Evolutionary conservation across 148 eudicot genomes (phyloP), one percentile per base, ranked within the genome.

Genomic region (Polygonum aviculare): DNA sequence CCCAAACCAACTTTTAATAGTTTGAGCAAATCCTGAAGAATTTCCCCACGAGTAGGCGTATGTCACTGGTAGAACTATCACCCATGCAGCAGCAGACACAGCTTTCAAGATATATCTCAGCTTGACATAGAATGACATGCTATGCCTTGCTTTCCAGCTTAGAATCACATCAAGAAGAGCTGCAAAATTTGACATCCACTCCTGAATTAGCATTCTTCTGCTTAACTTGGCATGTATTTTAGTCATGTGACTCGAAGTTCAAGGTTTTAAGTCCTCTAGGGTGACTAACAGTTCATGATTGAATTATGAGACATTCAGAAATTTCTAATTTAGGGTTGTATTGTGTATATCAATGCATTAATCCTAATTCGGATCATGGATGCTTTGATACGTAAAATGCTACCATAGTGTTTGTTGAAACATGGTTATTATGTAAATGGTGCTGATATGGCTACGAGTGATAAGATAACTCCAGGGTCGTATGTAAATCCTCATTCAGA

Each of bases 31-130:
- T 72, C 97, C 95, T 82, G 94, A 79, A 77, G 99, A 88, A 85
- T 88, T 84, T 45, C 88, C 88, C 92, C 90, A 88, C 50, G 95
- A 84, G 79, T 93, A 96, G 71, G 99, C 99, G 84, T 96, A 96
- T 45, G 98, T 86, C 75, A 96, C 91, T 5, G 99, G 98, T 52
- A 96, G 80, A 75, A 96, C 67, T 70, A 96, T 82, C 77, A 93
- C 98, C 99, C 99, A 96, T n/a, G 91, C 94, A 78, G 97, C 99
- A 81, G 97, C 94, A 78, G 93, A 86, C 47, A 93, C 79, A 82
- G 88, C 91, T 86, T 96, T 96, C 73, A 93, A 79, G 75, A 96
- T 86, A 86, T 88, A 96, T 78, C 99, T 83, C 31, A 96, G 88
- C 84, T 96, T 91, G 47, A 93, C 99, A 85, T 96, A 81, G 74